Base-by-base conservation (phyloP, 208 protist species). In the Wallacemonas sp. region DNA sequence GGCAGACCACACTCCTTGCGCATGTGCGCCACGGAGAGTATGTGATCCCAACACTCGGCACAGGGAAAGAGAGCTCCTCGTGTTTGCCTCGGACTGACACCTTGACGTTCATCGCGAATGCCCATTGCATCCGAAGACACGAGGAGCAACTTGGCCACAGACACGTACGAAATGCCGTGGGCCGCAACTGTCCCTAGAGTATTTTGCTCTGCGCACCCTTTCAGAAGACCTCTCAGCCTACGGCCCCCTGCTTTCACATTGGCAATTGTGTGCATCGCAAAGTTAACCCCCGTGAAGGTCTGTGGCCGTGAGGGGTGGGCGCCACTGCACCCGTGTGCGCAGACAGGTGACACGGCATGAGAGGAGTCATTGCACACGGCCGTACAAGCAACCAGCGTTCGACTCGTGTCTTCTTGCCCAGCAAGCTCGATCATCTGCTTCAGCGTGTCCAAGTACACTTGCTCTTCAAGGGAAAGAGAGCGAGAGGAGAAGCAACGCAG, bases 181-280 rank as follows among this genome's bases (percentile, higher is more conserved):
- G 90, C 90, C 0, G 90, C 90, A 11, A 86, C 77, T 0, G 82
- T 79, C 1, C 90, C 90, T 28, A 96, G 75, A 15, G 85, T 82
- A 67, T 96, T 96, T 62, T 96, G 90, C 79, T 96, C 90, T 8
- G 90, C 90, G 55, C 90, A 96, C 2, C 90, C 90, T 44, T 84
- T 88, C 53, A 96, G 72, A 34, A 96, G 86, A 3, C 90, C 90
- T 0, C 71, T 79, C 4, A 93, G 69, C 38, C 27, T 3, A n/a
- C 38, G 51, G 31, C 49, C 31, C 4, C 62, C 30, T 11, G 22
- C 46, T 12, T 45, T 49, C 2, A 62, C 49, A 69, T 93, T 96
- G 22, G 88, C 66, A 26, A 74, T 38, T 31, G 74, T 66, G 70
- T 95, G 86, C 26, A 88, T 66, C 0, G 86, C 82, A 53, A 91